Evolutionary conservation across 495 filamentous ascomycete species (phyloP).

Genomic region (Trichoderma virens): DNA sequence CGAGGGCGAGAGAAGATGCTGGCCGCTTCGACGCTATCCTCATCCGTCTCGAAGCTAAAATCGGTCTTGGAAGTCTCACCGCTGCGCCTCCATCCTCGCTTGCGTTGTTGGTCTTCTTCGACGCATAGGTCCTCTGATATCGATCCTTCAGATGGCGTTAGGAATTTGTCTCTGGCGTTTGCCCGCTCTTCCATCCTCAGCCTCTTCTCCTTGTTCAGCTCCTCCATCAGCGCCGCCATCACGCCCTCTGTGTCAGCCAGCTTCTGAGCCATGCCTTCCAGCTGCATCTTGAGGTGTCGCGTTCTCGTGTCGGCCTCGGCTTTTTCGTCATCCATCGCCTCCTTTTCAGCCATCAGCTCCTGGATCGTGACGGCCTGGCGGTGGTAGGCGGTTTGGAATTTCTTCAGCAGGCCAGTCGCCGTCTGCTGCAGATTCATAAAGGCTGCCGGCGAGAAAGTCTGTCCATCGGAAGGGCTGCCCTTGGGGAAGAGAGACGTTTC

Average conservation of each 20-base stretch:
- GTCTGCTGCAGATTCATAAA: constrained; percentile 63
- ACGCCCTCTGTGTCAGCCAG: constrained; percentile 55
- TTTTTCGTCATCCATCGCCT: constrained; percentile 60
- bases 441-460: constrained; percentile 54
- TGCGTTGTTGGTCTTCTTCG: constrained; percentile 41
- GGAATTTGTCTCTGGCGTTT: constrained; percentile 26
- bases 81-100: constrained; percentile 39
- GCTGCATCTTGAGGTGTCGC: constrained; percentile 59
- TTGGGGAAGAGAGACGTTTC: constrained; percentile 53
- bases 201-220: constrained; percentile 54
- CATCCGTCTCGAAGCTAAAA: constrained; percentile 40
- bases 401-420: constrained; percentile 55
- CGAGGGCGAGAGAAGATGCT: constrained; percentile 58
- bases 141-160: constrained; percentile 16
- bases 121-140: constrained; percentile 46
- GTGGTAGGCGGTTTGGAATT: constrained; percentile 66
- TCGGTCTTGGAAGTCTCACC: constrained; percentile 40
- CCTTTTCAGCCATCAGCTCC: constrained; percentile 54
- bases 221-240: constrained; percentile 55
- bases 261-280: constrained; percentile 68
- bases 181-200: constrained; percentile 46
- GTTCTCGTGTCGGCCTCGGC: constrained; percentile 66
- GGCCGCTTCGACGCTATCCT: constrained; percentile 49
- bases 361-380: constrained; percentile 50
- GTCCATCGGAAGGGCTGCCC: constrained; percentile 24